A percentile compares a stretch with the other conserved stretches of the same genome.
These are phyloP conservation scores for Rhynchospora breviuscula DNA, from an alignment of 176 grass and related monocot species.

Conservation along the genomic window DNA sequence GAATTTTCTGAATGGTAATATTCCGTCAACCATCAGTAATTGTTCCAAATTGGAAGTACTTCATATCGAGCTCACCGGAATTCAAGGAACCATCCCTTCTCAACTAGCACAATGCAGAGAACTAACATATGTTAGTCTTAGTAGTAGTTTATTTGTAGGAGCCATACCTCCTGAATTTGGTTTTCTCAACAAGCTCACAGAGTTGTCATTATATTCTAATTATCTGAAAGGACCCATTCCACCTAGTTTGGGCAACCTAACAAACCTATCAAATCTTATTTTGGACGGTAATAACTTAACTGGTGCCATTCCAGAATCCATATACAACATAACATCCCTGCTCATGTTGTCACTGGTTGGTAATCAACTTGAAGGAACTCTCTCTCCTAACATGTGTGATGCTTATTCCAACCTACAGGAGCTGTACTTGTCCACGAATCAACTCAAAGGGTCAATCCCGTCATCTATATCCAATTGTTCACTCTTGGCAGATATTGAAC, in stretches of 20 bases:
- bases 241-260: background rate
- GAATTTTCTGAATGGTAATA: too few species aligned
- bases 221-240: background rate
- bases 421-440: background rate
- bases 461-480: slow-evolving; percentile 16
- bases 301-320: slow-evolving; percentile 4
- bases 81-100: too few species aligned
- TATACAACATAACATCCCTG: slow-evolving; percentile 25
- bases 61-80: too few species aligned
- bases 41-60: too few species aligned
- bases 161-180: background rate
- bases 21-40: too few species aligned
- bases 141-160: too few species aligned
- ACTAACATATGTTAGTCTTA: too few species aligned
- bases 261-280: background rate
- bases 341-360: background rate
- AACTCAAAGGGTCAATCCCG: background rate
- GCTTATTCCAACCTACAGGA: background rate
- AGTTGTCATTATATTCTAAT: background rate
- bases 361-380: slow-evolving; percentile 24
- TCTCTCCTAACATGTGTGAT: slow-evolving; percentile 14
- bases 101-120: background rate
- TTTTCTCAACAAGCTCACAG: background rate
- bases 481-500: background rate
- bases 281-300: background rate